Evolutionary conservation across 192 early-diverging fungal species (phyloP).

Genomic region (Coemansia sp.): DNA sequence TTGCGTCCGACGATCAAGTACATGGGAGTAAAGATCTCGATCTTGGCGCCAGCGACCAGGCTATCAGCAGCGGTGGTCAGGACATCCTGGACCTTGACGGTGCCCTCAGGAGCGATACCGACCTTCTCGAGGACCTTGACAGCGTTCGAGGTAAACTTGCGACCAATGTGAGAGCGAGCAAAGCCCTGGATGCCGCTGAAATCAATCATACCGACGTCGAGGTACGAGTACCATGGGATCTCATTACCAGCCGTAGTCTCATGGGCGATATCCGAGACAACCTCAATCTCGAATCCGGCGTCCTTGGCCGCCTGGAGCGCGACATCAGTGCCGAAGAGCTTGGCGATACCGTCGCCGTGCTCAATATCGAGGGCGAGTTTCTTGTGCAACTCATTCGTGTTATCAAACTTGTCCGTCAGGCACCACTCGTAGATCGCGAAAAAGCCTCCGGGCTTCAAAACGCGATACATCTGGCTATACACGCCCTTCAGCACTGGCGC

Average conservation of each 20-base stretch:
- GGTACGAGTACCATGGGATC: conserved; percentile 81
- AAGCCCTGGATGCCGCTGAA: conserved; percentile 53
- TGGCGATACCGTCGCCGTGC: conserved; percentile 88
- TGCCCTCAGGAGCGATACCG: conserved; percentile 84
- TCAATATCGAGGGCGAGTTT: conserved; percentile 83
- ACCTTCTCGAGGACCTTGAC: conserved; percentile 78
- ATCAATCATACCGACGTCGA: conserved; percentile 57
- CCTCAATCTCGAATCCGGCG: conserved; percentile 85
- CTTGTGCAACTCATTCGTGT: conserved; percentile 69
- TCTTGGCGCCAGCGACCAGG: conserved; percentile 76
- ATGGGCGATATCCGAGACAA: conserved; percentile 65
- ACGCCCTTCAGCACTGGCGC: conserved; percentile 81
- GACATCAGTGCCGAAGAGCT: conserved; percentile 74
- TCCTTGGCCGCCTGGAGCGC: conserved; percentile 78
- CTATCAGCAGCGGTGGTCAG: conserved; percentile 80
- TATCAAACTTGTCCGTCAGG: conserved; percentile 87
- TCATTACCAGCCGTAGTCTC: conserved; percentile 61
- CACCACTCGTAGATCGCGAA: conserved; percentile 98
- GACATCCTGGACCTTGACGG: conserved; percentile 78
- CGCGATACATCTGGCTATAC: conserved; percentile 87
- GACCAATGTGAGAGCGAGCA: conserved; percentile 62
- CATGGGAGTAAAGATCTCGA: conserved; percentile 94
- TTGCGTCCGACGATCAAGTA: conserved; percentile 81
- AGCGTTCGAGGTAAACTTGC: conserved; percentile 75
- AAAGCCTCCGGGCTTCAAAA: conserved; percentile 87